Conservation (phyloP, 1,139 yeast genomes). For the Pichia sp. region DNA sequence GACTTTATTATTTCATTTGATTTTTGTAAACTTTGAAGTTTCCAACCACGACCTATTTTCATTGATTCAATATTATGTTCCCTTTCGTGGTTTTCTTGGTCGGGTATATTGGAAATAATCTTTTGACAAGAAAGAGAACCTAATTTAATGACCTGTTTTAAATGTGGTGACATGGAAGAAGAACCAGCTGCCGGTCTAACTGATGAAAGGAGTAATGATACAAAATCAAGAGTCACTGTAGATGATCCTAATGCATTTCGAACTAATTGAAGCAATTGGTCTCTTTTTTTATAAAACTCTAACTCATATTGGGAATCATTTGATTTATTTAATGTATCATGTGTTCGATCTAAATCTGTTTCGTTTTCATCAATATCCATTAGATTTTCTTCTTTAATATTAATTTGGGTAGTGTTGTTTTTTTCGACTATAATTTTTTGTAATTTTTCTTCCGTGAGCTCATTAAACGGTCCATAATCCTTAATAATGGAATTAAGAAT, state of each 20-base stretch:
- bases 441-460: conserved; percentile 16
- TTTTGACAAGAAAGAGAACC: conserved; percentile 75
- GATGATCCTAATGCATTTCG: conserved; percentile 80
- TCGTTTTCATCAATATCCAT: conserved; percentile 3
- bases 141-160: conserved; percentile 67
- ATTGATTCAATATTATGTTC: conserved; percentile 21
- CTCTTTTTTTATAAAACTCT: conserved; percentile 9
- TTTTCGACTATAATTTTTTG: conserved; percentile 4
- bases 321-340: background rate
- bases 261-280: conserved; percentile 10
- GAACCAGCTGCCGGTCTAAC: conserved; percentile 79
- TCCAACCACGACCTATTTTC: conserved; percentile 75
- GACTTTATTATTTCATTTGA: conserved; percentile 47
- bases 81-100: conserved; percentile 22
- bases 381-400: background rate
- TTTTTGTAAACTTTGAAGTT: conserved; percentile 57
- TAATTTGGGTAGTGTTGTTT: too few relatives aligned
- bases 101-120: conserved; percentile 24
- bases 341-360: background rate
- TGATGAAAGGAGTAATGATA: conserved; percentile 75
- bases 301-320: background rate
- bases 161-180: conserved; percentile 83
- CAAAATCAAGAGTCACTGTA: conserved; percentile 79
- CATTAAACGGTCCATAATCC: conserved; percentile 18
- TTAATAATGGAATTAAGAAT: conserved; percentile 16